Evolutionary conservation across 805 yeast genomes (phyloP), one percentile per base, ranked within the genome.

Genomic region (Wilhelminamyces savonicus): DNA sequence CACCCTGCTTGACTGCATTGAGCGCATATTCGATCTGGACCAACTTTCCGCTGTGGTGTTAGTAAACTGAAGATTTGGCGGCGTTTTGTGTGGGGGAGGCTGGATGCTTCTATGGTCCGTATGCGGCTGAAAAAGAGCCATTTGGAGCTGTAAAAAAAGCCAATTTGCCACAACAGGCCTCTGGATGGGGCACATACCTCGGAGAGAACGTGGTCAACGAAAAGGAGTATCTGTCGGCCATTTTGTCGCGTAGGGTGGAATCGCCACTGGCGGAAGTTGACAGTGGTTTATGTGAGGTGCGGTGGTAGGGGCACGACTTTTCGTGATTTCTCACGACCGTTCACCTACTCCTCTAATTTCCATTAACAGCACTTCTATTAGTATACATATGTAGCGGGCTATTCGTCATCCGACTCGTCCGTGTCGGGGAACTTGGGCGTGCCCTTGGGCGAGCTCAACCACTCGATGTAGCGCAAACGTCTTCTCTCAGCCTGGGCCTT

Each of bases 201-300:
- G 99, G 98, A 28, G 97, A 90, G 59, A 92, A 92, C 12, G 98
- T 92, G 16, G 98, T 92, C 39, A 92, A 73, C 15, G 98, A 92
- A 56, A 92, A 92, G 13, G 97, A 87, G 63, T 92, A 92, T 72
- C 98, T 78, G 60, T 92, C 98, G 36, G 98, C 95, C 97, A 92
- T 92, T 39, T 23, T 55, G 34, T n/a, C n/a, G n/a, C 29, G 19
- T 27, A 22, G 24, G 6, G 26, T 27, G 7, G 13, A 17, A 17
- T 6, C 19, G 19, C 19, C 19, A 17, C 19, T 17, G 8, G 8
- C 19, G 8, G n/a, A n/a, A n/a, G n/a, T n/a, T n/a, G n/a, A n/a
- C n/a, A n/a, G n/a, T n/a, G n/a, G n/a, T n/a, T n/a, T n/a, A n/a
- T n/a, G n/a, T n/a, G n/a, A n/a, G n/a, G n/a, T n/a, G n/a, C n/a